These are phyloP conservation scores for Fusarium buxicola DNA, from an alignment of 2,329 filamentous ascomycete genomes.

Conservation along the genomic window DNA sequence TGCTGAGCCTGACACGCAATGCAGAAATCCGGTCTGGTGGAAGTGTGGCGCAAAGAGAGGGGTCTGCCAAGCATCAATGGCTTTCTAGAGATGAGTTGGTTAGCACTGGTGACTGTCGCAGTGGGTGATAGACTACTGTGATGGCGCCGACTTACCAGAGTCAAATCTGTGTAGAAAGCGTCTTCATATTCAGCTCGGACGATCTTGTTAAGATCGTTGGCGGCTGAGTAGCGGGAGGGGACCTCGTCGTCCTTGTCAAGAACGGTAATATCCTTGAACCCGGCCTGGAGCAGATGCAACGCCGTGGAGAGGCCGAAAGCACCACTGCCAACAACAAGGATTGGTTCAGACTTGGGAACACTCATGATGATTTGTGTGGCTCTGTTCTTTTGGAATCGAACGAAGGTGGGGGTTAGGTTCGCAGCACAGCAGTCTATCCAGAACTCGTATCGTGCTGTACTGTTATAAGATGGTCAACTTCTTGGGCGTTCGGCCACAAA, in stretches of 20 bases:
- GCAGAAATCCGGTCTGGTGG: constrained; percentile 55
- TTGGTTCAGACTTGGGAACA: constrained; percentile 39
- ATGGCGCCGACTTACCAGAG: constrained; percentile 55
- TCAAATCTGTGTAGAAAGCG: constrained; percentile 65
- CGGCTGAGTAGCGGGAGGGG: constrained; percentile 63
- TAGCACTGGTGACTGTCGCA: neutral
- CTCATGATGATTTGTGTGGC: constrained; percentile 26
- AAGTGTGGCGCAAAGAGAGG: constrained; percentile 66
- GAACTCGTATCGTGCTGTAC: neutral
- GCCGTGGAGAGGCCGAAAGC: constrained; percentile 64
- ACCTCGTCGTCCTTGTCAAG: constrained; percentile 54
- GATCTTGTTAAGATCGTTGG: constrained; percentile 72
- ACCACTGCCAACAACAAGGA: constrained; percentile 59
- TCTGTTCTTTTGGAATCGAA: neutral
- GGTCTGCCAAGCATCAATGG: constrained; percentile 63
- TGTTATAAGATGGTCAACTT: neutral
- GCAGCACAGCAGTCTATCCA: neutral
- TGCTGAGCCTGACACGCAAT: constrained; percentile 60
- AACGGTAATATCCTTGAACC: constrained; percentile 60
- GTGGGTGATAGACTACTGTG: too few species aligned
- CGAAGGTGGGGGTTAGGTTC: neutral
- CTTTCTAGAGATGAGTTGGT: constrained; percentile 48
- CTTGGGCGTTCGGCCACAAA: neutral
- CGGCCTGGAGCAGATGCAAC: constrained; percentile 56
- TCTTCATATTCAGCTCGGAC: constrained; percentile 70